Conservation (phyloP, 805 yeast genomes). For the Blastobotrys parvus region DNA sequence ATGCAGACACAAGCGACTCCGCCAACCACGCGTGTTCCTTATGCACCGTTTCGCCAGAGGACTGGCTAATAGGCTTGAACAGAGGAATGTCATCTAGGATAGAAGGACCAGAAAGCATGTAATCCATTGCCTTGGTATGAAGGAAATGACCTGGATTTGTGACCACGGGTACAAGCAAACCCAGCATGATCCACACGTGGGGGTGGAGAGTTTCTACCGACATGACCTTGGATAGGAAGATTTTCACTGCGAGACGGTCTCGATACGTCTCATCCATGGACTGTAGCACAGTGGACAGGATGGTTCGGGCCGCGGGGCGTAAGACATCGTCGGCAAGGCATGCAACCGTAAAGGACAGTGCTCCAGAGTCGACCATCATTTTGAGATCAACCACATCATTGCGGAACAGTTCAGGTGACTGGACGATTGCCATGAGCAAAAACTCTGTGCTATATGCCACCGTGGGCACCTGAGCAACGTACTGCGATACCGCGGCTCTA, state of each 20-base stretch:
- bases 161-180: slow-evolving; percentile 49
- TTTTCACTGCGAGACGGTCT: slow-evolving; percentile 44
- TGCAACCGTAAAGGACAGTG: slow-evolving; percentile 43
- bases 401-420: slow-evolving; percentile 36
- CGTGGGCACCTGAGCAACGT: too few species aligned
- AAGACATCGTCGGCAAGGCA: slow-evolving; percentile 8
- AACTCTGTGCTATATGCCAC: slow-evolving; percentile 64
- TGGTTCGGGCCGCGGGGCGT: slow-evolving; percentile 1
- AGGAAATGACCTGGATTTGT: slow-evolving; percentile 64
- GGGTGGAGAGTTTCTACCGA: slow-evolving; percentile 29
- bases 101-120: slow-evolving; percentile 50
- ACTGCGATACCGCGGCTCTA: slow-evolving; percentile 2
- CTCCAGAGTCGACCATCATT: slow-evolving; percentile 46
- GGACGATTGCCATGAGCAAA: slow-evolving; percentile 49
- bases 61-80: slow-evolving; percentile 13
- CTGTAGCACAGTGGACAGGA: slow-evolving; percentile 3
- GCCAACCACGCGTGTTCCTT: slow-evolving; percentile 63
- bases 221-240: slow-evolving; percentile 25
- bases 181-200: slow-evolving; percentile 45
- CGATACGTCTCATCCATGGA: slow-evolving; percentile 38
- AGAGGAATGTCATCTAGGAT: slow-evolving; percentile 40
- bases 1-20: slow-evolving; percentile 39
- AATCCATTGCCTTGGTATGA: slow-evolving; percentile 62
- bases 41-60: slow-evolving; percentile 18
- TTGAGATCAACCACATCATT: slow-evolving; percentile 42